A percentile compares a stretch with the other conserved stretches of the same genome.
Conservation (phyloP, 2,329 filamentous ascomycete genomes). For the Aspergillus pseudoglaucus region DNA sequence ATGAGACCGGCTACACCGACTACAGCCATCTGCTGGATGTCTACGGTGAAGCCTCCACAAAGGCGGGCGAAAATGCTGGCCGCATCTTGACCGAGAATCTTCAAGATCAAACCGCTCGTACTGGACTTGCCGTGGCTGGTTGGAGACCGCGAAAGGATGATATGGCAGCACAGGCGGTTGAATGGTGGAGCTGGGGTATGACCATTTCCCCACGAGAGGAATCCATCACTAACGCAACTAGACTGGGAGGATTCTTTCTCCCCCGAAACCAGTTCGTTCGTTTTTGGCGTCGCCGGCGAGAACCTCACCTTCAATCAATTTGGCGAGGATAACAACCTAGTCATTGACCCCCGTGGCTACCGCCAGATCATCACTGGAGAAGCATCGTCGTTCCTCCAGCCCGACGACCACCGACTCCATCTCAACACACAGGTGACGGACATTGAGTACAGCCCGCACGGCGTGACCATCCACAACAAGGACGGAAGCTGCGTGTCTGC, state of each 20-base stretch:
- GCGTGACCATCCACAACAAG: constrained; percentile 48
- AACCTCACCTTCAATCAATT: constrained; percentile 60
- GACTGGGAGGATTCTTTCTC: constrained; percentile 56
- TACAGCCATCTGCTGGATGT: constrained; percentile 47
- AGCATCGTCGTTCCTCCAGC: constrained; percentile 51
- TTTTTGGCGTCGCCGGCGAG: constrained; percentile 50
- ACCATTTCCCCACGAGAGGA: background rate
- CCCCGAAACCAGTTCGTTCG: constrained; percentile 51
- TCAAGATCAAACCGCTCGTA: constrained; percentile 56
- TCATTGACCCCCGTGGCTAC: constrained; percentile 57
- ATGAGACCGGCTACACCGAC: constrained; percentile 50
- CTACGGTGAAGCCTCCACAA: constrained; percentile 43
- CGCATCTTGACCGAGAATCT: constrained; percentile 52
- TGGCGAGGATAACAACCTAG: constrained; percentile 56
- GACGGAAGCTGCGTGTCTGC: constrained; percentile 54
- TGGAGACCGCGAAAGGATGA: constrained; percentile 54
- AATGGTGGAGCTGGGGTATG: constrained; percentile 51
- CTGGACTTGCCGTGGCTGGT: constrained; percentile 53
- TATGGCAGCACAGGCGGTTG: constrained; percentile 52
- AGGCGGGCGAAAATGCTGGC: constrained; percentile 49
- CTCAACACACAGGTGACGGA: constrained; percentile 54
- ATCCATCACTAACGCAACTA: background rate
- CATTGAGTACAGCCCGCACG: constrained; percentile 47
- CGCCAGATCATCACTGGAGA: constrained; percentile 52
- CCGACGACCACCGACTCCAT: constrained; percentile 51